phyloP scores from a whole-genome alignment of 345 rosid species.

The Syzygium grande region DNA sequence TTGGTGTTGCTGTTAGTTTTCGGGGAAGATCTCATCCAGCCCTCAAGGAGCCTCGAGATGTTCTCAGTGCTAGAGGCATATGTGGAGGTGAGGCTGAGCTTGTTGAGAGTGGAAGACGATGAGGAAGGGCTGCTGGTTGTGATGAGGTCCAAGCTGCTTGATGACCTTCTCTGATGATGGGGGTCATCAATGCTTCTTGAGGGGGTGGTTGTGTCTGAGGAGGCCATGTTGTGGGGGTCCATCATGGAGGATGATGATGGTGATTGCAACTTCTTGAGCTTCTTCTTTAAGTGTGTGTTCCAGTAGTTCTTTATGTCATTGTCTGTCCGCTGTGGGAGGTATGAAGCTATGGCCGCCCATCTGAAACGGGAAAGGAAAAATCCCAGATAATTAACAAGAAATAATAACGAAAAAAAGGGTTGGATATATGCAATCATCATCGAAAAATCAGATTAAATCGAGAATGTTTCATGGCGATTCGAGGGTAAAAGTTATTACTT shows the following conservation, averaged over 20 bases:
- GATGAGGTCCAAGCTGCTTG: conserved; percentile 14
- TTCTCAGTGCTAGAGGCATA: conserved; percentile 96
- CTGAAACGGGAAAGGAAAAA: conserved; percentile 12
- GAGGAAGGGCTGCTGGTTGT: conserved; percentile 10
- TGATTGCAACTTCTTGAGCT: conserved; percentile 64
- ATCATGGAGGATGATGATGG: not conserved
- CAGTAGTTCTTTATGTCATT: conserved; percentile 98
- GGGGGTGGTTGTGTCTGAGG: conserved; percentile 9
- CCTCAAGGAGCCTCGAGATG: conserved; percentile 21
- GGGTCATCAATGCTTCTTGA: conserved; percentile 9
- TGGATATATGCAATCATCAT: not conserved
- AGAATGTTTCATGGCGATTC: not conserved
- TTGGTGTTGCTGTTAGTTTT: not conserved
- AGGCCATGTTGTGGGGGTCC: conserved; percentile 16
- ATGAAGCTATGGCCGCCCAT: conserved; percentile 99
- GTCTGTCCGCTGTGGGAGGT: conserved; percentile 73
- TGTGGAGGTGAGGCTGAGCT: conserved; percentile 9
- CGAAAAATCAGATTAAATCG: not conserved
- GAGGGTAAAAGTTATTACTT: conserved; percentile 44
- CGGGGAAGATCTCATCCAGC: conserved; percentile 18
- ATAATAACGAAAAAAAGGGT: not conserved
- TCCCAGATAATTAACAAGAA: not conserved
- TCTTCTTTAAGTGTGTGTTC: conserved; percentile 99
- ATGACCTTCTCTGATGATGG: conserved; percentile 2
- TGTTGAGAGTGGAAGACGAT: conserved; percentile 5